phyloP scores from a whole-genome alignment of 345 rosid species.

The Reutealis trisperma region DNA sequence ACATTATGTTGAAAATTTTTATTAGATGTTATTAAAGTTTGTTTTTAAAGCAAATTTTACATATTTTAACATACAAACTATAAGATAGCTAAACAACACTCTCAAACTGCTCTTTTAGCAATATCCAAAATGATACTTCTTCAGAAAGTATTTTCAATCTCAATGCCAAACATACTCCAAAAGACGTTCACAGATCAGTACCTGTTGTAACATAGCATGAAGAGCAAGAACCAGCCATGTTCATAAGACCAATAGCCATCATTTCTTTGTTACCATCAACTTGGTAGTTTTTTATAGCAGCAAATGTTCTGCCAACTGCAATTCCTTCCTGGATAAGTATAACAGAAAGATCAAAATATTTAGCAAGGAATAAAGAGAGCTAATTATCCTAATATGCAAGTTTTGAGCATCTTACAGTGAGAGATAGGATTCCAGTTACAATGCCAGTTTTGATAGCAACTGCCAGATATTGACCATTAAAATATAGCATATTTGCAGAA shows the following conservation, averaged over 20 bases:
- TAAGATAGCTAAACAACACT: too few species aligned
- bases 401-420: constrained; percentile 62
- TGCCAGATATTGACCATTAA: constrained; percentile 57
- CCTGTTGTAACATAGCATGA: constrained; percentile 96
- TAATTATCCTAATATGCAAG: too few species aligned
- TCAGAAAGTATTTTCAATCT: too few species aligned
- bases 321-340: constrained; percentile 76
- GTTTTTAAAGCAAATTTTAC: too few species aligned
- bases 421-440: constrained; percentile 81
- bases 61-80: too few species aligned
- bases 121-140: too few species aligned
- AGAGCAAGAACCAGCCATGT: constrained; percentile 89
- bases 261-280: constrained; percentile 98
- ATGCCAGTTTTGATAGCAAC: constrained; percentile 85
- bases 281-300: constrained; percentile 77
- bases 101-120: too few species aligned
- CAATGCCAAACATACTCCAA: too few species aligned
- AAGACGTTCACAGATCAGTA: constrained; percentile 10
- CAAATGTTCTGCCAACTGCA: constrained; percentile 98
- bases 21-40: too few species aligned
- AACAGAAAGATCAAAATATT: not conserved
- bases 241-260: constrained; percentile 97
- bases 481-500: constrained; percentile 73
- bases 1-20: too few species aligned
- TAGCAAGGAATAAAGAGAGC: not conserved